Evolutionary conservation across 768 basidiomycete species (phyloP).

Genomic region (Flagelloscypha sp.): DNA sequence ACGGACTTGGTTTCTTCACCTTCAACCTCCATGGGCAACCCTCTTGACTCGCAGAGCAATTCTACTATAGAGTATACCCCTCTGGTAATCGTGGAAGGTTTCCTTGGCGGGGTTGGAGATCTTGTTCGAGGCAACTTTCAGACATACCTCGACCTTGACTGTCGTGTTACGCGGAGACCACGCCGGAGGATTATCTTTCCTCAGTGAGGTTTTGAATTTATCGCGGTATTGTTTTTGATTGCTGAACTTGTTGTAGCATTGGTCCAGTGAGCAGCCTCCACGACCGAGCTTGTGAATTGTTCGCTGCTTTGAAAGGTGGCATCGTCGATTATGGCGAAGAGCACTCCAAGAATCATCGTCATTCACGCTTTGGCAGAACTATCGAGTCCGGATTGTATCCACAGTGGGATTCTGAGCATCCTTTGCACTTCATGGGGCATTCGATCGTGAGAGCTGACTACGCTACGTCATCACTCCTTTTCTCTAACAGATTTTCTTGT

Average conservation of each 20-base stretch:
- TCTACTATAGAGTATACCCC: slow-evolving; percentile 19
- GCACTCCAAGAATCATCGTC: slow-evolving; percentile 29
- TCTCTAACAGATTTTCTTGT: not conserved
- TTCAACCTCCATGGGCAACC: too few species aligned
- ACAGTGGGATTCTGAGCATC: slow-evolving; percentile 31
- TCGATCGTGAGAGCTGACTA: slow-evolving; percentile 29
- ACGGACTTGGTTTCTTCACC: too few species aligned
- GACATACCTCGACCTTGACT: slow-evolving; percentile 20
- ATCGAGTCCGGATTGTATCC: slow-evolving; percentile 35
- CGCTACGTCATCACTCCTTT: too few species aligned
- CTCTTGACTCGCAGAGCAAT: too few species aligned
- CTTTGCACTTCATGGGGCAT: slow-evolving; percentile 43
- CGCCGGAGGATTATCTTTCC: slow-evolving; percentile 21
- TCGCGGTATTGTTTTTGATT: not conserved
- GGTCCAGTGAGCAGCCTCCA: slow-evolving; percentile 46
- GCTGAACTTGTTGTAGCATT: slow-evolving; percentile 21
- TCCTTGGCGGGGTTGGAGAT: slow-evolving; percentile 29
- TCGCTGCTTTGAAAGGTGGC: slow-evolving; percentile 37
- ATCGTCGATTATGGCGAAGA: slow-evolving; percentile 41
- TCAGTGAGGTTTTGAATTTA: slow-evolving; percentile 13
- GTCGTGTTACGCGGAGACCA: not conserved
- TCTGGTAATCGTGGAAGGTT: slow-evolving; percentile 42
- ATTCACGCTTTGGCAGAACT: slow-evolving; percentile 35
- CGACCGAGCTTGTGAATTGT: slow-evolving; percentile 45
- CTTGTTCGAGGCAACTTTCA: slow-evolving; percentile 34